These are phyloP conservation scores for Halophytophthora batemanensis DNA, from an alignment of 352 stramenopile species.

Conservation along the genomic window DNA sequence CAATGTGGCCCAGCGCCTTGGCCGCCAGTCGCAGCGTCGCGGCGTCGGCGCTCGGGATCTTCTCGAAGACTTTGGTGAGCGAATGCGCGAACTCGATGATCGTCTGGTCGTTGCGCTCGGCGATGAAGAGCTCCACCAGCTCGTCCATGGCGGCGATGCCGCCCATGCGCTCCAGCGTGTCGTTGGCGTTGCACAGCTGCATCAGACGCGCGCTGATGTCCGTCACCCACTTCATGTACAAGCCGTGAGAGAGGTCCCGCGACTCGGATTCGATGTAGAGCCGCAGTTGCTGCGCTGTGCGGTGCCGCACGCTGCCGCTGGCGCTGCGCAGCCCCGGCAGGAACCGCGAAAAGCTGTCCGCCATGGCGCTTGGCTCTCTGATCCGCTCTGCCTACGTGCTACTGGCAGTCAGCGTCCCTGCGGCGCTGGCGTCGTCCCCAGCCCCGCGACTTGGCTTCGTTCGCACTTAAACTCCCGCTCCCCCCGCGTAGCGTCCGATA, in stretches of 20 bases:
- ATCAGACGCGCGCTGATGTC: constrained; percentile 81
- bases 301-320: constrained; percentile 59
- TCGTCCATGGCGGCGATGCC: constrained; percentile 89
- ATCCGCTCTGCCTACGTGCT: not conserved
- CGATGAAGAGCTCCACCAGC: constrained; percentile 87
- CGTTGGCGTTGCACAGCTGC: constrained; percentile 78
- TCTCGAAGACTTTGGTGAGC: constrained; percentile 86
- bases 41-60: constrained; percentile 72
- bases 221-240: constrained; percentile 88
- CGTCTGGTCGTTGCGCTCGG: constrained; percentile 85
- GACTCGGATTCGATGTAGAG: constrained; percentile 86
- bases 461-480: not conserved
- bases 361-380: constrained; percentile 24
- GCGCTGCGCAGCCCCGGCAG: constrained; percentile 68
- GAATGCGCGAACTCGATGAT: constrained; percentile 89
- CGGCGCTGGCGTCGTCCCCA: too few species aligned
- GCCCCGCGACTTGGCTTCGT: too few species aligned
- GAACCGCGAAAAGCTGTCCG: constrained; percentile 71
- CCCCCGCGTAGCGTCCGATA: too few species aligned
- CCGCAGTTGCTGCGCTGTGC: constrained; percentile 70
- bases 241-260: constrained; percentile 74
- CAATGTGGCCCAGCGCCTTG: constrained; percentile 85
- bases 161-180: constrained; percentile 76
- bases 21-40: constrained; percentile 69
- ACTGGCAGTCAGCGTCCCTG: not conserved